A percentile compares a stretch with the other conserved stretches of the same genome.
These are phyloP conservation scores for Cucumis hystrix DNA, from an alignment of 306 rosid species.

Conservation along the genomic window DNA sequence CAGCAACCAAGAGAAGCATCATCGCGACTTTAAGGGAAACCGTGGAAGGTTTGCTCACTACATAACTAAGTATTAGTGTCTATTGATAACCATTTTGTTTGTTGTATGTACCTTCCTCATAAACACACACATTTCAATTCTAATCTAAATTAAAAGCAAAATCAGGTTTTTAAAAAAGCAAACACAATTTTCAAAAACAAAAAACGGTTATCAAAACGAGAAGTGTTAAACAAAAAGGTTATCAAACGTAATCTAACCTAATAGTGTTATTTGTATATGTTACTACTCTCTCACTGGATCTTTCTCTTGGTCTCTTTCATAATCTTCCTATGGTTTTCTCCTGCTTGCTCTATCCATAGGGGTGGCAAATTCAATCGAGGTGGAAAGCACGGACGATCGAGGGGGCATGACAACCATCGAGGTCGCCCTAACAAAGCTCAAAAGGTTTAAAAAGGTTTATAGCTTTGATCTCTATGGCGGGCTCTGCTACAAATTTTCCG, in stretches of 20 bases:
- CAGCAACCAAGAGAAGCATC: conserved; percentile 41
- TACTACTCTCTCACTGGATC: background rate
- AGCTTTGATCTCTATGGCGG: background rate
- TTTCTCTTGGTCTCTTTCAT: background rate
- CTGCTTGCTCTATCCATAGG: conserved; percentile 23
- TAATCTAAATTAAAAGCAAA: too few species aligned
- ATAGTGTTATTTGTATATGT: too few species aligned
- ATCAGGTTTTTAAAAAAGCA: too few species aligned
- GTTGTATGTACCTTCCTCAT: too few species aligned
- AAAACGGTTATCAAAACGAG: too few species aligned
- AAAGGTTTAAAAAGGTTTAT: conserved; percentile 19
- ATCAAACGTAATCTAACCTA: too few species aligned
- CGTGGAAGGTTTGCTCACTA: conserved; percentile 49
- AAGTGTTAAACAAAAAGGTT: too few species aligned
- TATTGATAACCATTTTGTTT: too few species aligned
- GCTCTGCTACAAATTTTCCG: background rate
- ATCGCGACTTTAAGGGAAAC: conserved; percentile 24
- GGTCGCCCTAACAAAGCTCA: conserved; percentile 52
- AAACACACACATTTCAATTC: too few species aligned
- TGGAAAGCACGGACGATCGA: conserved; percentile 48
- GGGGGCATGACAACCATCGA: conserved; percentile 25
- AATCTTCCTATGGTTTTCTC: background rate
- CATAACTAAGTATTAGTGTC: too few species aligned
- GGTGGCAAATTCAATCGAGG: conserved; percentile 66
- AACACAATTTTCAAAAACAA: too few species aligned